These are phyloP conservation scores for Cercospora janseana DNA, from an alignment of 2,329 filamentous ascomycete genomes.

Conservation along the genomic window DNA sequence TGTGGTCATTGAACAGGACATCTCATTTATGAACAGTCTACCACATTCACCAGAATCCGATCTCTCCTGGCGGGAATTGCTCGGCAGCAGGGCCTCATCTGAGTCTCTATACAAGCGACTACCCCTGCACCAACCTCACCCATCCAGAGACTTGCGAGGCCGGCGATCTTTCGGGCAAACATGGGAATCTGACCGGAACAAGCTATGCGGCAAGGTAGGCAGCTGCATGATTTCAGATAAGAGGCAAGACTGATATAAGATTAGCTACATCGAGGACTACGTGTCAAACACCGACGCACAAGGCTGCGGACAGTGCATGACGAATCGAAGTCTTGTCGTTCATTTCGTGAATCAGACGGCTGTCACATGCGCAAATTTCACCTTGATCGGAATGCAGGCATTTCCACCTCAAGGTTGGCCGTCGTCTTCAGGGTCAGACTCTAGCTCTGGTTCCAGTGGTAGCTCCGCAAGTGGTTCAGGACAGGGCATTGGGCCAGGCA, in stretches of 20 bases:
- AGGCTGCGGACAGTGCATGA: constrained; percentile 18
- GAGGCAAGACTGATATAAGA: background rate
- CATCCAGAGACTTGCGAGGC: constrained; percentile 44
- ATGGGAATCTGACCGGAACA: constrained; percentile 40
- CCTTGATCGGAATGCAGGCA: constrained; percentile 23
- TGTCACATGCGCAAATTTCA: constrained; percentile 59
- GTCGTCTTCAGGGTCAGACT: constrained; percentile 8
- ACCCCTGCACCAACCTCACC: constrained; percentile 39
- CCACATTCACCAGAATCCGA: constrained; percentile 46
- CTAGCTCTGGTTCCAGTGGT: constrained; percentile 8
- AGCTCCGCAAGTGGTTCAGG: background rate
- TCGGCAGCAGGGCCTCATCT: constrained; percentile 43
- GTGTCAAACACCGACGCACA: constrained; percentile 37
- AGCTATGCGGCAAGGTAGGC: constrained; percentile 35
- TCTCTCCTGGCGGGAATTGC: constrained; percentile 46
- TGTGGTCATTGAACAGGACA: background rate
- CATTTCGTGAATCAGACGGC: constrained; percentile 54
- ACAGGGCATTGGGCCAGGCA: constrained; percentile 1
- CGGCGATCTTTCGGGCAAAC: constrained; percentile 49
- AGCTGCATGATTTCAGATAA: background rate
- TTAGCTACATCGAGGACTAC: constrained; percentile 52
- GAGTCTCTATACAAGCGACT: constrained; percentile 46
- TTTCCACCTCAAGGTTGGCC: constrained; percentile 18
- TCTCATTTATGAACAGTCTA: constrained; percentile 38
- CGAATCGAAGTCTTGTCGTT: constrained; percentile 54